These are phyloP conservation scores for Ophiocordyceps camponoti-leonardi DNA, from an alignment of 2,329 filamentous ascomycete species.

Conservation along the genomic window DNA sequence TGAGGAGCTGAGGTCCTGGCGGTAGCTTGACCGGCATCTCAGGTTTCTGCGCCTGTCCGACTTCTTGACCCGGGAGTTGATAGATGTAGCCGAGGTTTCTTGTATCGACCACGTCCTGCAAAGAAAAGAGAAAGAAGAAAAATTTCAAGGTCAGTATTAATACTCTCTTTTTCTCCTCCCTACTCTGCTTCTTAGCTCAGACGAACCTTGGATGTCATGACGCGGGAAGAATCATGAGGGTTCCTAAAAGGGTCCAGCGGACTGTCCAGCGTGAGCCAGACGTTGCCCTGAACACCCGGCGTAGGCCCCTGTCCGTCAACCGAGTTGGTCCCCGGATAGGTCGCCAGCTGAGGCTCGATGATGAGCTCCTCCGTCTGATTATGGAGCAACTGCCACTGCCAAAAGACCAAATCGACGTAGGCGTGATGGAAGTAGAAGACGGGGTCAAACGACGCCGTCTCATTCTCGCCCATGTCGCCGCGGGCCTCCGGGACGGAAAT, in stretches of 20 bases:
- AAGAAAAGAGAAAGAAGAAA: no score
- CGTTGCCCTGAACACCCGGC: constrained; percentile 1
- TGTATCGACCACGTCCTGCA: constrained; percentile 1
- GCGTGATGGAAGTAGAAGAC: constrained; percentile 15
- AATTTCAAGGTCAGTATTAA: no score
- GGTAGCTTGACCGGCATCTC: not conserved
- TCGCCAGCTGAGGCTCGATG: not conserved
- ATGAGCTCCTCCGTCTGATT: not conserved
- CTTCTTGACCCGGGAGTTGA: not conserved
- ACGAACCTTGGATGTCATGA: not conserved
- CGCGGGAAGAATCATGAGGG: not conserved
- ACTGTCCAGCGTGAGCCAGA: constrained; percentile 3
- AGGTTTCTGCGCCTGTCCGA: not conserved
- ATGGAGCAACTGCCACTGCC: constrained; percentile 11
- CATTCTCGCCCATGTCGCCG: constrained; percentile 16
- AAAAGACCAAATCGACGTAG: constrained; percentile 13
- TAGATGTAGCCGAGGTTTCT: constrained; percentile 6
- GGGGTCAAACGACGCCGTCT: constrained; percentile 15
- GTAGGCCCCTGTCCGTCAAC: constrained; percentile 4
- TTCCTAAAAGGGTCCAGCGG: constrained; percentile 5
- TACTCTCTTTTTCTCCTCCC: not conserved
- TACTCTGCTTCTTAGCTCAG: not conserved
- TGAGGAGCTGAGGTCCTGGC: not conserved
- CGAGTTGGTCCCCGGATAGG: constrained; percentile 4
- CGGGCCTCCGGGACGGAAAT: constrained; percentile 8